Evolutionary conservation across 176 grass and related monocot species (phyloP).

Genomic region (Zea mays): Zm-B73-REFERENCE-NAM-5.0 NC_050104.1:158699001-158699500

Average conservation of each 20-base stretch:
- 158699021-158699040: too few relatives aligned
- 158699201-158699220: too few relatives aligned
- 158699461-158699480: neutral
- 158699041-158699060: too few relatives aligned
- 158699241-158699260: neutral
- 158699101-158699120: too few relatives aligned
- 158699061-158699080: too few relatives aligned
- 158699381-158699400: neutral
- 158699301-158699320: neutral
- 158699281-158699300: neutral
- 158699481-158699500: neutral
- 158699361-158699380: conserved; percentile 12
- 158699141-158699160: too few relatives aligned
- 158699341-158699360: conserved; percentile 35
- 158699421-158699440: neutral
- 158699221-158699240: too few relatives aligned
- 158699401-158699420: neutral
- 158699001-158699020: too few relatives aligned
- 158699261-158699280: neutral
- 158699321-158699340: neutral
- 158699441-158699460: neutral
- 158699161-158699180: too few relatives aligned
- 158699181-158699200: too few relatives aligned
- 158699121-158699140: too few relatives aligned
- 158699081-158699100: too few relatives aligned